Evolutionary conservation across 78 protist genomes (phyloP).

Genomic region (Dictyostelium purpureum): DNA sequence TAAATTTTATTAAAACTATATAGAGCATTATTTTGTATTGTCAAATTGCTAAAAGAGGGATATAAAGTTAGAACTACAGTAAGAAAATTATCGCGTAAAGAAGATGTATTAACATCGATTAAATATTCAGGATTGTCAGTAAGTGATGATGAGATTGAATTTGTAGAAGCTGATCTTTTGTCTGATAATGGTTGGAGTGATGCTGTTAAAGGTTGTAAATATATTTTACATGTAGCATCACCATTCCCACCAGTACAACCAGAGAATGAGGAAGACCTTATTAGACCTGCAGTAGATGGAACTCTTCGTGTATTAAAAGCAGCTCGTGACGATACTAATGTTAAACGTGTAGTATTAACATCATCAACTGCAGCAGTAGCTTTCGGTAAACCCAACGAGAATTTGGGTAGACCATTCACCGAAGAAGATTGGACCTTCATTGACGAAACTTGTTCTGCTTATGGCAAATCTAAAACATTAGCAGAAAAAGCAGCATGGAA

Average conservation of each 20-base stretch:
- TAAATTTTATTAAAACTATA: no score
- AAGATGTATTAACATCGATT: no score
- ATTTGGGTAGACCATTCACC: no score
- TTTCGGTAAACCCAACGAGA: not conserved
- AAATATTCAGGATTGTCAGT: no score
- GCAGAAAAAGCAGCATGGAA: slow-evolving; percentile 22
- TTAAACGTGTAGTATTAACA: not conserved
- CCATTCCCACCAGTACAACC: not conserved
- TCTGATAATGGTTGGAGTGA: not conserved
- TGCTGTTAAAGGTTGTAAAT: not conserved
- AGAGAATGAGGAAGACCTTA: not conserved
- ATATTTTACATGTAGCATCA: not conserved
- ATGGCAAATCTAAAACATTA: not conserved
- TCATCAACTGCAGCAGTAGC: slow-evolving; percentile 1
- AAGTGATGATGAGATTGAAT: not conserved
- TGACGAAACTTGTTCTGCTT: not conserved
- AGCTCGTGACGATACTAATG: not conserved
- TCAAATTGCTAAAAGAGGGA: not conserved
- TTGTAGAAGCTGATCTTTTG: not conserved
- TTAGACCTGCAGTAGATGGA: slow-evolving; percentile 4
- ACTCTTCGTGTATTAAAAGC: not conserved
- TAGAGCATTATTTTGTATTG: no score
- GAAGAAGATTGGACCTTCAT: slow-evolving; percentile 31
- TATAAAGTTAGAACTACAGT: not conserved
- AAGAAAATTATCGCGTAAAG: no score